Evolutionary conservation across 2,329 filamentous ascomycete genomes (phyloP).

Genomic region (Pyrenophora seminiperda): DNA sequence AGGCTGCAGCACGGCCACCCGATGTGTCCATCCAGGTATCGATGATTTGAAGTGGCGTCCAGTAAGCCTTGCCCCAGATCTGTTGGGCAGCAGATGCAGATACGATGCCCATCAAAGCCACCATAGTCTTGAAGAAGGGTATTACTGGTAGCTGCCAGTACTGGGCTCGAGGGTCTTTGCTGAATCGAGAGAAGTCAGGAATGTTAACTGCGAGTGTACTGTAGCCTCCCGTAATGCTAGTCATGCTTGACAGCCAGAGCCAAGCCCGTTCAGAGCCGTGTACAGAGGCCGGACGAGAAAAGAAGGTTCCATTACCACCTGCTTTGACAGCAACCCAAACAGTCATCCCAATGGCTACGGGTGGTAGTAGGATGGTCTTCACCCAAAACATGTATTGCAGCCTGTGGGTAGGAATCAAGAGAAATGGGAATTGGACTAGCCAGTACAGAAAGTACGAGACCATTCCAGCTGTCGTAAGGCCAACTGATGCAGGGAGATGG

Average conservation of each 20-base stretch:
- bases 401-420: slow-evolving; percentile 26
- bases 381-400: slow-evolving; percentile 22
- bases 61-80: slow-evolving; percentile 22
- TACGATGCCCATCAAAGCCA: slow-evolving; percentile 28
- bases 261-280: slow-evolving; percentile 2
- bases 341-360: slow-evolving; percentile 13
- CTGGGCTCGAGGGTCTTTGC: slow-evolving; percentile 11
- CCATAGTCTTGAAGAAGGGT: slow-evolving; percentile 20
- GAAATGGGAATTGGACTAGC: slow-evolving; percentile 23
- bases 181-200: slow-evolving; percentile 26
- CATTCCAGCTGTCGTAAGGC: slow-evolving; percentile 42
- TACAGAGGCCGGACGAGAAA: neutral
- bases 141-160: slow-evolving; percentile 23
- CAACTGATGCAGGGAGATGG: slow-evolving; percentile 49
- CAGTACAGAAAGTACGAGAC: slow-evolving; percentile 31
- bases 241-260: slow-evolving; percentile 15
- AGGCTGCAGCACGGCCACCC: slow-evolving; percentile 22
- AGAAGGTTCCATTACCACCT: slow-evolving; percentile 23
- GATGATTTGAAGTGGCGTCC: slow-evolving; percentile 30
- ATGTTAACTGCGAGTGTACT: slow-evolving; percentile 21
- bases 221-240: slow-evolving; percentile 19
- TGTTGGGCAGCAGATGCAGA: slow-evolving; percentile 18
- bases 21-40: slow-evolving; percentile 16
- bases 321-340: slow-evolving; percentile 21
- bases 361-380: slow-evolving; percentile 11